Percentiles rank a stretch among this genome's conserved stretches.
phyloP scores from a whole-genome alignment of 176 grass and related monocot species.

The Zizania latifolia region DNA sequence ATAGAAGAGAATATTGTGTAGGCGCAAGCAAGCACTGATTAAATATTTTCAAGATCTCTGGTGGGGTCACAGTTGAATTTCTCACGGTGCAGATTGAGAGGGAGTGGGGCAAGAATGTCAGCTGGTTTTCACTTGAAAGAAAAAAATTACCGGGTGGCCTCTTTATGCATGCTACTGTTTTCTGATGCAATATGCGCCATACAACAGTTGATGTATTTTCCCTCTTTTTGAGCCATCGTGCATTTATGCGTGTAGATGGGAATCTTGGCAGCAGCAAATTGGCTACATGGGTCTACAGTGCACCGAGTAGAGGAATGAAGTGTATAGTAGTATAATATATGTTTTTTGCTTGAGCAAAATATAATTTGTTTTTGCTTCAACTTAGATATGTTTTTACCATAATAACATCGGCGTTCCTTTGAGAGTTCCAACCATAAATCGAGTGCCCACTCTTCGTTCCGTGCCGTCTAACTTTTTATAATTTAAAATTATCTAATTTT shows the following conservation, averaged over 20 bases:
- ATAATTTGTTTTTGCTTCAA: too few relatives aligned
- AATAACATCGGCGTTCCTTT: too few relatives aligned
- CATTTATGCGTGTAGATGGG: constrained; percentile 5
- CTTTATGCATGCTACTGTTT: constrained; percentile 31
- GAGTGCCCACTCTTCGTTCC: too few relatives aligned
- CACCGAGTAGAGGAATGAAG: not conserved
- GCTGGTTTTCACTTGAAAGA: not conserved
- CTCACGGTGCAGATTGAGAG: not conserved
- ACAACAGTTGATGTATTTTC: not conserved
- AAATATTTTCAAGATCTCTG: not conserved
- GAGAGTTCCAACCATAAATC: too few relatives aligned
- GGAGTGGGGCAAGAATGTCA: not conserved
- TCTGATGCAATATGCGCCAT: not conserved
- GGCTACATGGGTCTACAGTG: constrained; percentile 2
- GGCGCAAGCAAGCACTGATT: not conserved
- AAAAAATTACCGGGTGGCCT: constrained; percentile 2
- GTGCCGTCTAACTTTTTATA: too few relatives aligned
- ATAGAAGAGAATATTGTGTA: not conserved
- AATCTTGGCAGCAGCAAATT: constrained; percentile 15
- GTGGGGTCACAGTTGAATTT: not conserved
- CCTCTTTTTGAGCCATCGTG: not conserved
- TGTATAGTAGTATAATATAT: too few relatives aligned
- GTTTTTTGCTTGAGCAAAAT: too few relatives aligned
- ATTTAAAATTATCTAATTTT: too few relatives aligned
- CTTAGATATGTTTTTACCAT: too few relatives aligned